Evolutionary conservation across 345 rosid species (phyloP).

Genomic region (Carallia pectinifolia): DNA sequence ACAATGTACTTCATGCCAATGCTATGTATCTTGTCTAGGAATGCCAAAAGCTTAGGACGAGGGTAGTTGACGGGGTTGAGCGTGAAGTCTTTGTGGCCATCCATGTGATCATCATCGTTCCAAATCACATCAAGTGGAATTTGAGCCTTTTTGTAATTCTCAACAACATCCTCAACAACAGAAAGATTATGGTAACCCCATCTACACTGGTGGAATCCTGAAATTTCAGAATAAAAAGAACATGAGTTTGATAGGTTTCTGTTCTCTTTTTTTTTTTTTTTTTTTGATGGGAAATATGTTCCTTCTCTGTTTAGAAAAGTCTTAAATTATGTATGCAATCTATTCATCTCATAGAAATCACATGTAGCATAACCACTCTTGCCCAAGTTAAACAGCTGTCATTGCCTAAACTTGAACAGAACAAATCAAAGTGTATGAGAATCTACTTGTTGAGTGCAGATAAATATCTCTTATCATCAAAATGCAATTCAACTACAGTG

Average conservation of each 20-base stretch:
- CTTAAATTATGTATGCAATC: too few relatives aligned
- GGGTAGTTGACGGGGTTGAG: constrained; percentile 61
- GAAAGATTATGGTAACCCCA: constrained; percentile 98
- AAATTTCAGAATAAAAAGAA: constrained; percentile 11
- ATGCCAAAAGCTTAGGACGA: constrained; percentile 73
- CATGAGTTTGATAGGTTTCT: not conserved
- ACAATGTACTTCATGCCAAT: constrained; percentile 93
- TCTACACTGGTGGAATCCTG: constrained; percentile 97
- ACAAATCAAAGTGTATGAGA: too few relatives aligned
- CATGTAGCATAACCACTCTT: too few relatives aligned
- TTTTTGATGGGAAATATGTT: too few relatives aligned
- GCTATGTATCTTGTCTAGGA: constrained; percentile 75
- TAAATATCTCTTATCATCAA: too few relatives aligned
- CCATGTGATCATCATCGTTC: constrained; percentile 99
- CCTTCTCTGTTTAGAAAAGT: too few relatives aligned
- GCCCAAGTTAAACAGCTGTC: too few relatives aligned
- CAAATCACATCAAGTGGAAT: constrained; percentile 95
- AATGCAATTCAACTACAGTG: too few relatives aligned
- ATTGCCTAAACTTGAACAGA: too few relatives aligned
- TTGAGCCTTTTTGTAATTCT: constrained; percentile 68
- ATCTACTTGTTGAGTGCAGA: too few relatives aligned
- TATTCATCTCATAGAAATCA: too few relatives aligned
- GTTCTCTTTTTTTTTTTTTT: too few relatives aligned
- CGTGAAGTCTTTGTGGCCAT: constrained; percentile 89
- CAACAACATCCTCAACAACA: constrained; percentile 92